phyloP scores from a whole-genome alignment of 768 basidiomycete species.

The Lactarius hatsudake region DNA sequence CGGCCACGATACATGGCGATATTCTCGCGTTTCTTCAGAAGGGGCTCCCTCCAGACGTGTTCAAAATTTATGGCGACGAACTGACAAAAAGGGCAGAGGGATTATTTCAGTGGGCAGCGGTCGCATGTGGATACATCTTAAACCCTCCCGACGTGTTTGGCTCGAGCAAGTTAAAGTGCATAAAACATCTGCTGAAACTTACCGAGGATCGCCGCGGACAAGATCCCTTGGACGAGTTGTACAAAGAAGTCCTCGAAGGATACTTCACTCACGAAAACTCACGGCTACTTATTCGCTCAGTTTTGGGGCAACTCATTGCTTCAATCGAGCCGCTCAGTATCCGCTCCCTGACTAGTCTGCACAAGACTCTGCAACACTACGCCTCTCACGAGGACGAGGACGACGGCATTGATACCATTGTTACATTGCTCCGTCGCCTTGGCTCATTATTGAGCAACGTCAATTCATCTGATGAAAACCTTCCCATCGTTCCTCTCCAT shows the following conservation, averaged over 20 bases:
- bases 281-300: not conserved
- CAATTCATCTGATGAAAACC: not conserved
- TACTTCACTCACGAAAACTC: not conserved
- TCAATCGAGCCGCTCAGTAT: not conserved
- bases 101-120: not conserved
- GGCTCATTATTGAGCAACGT: constrained; percentile 10
- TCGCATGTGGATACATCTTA: not conserved
- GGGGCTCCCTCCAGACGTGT: not conserved
- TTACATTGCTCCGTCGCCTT: not conserved
- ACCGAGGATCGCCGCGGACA: not conserved
- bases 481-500: not conserved
- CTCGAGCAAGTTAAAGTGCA: not conserved
- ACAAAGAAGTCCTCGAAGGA: not conserved
- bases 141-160: not conserved
- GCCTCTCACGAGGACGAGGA: too few species aligned
- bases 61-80: not conserved
- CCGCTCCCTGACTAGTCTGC: not conserved
- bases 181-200: not conserved
- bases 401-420: not conserved
- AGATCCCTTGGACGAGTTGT: not conserved
- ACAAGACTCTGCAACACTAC: not conserved
- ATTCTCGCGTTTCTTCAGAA: not conserved
- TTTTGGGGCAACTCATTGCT: not conserved
- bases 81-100: not conserved
- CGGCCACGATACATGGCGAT: not conserved